phyloP scores from a whole-genome alignment of 306 rosid species.

The Sicyos baderoa region DNA sequence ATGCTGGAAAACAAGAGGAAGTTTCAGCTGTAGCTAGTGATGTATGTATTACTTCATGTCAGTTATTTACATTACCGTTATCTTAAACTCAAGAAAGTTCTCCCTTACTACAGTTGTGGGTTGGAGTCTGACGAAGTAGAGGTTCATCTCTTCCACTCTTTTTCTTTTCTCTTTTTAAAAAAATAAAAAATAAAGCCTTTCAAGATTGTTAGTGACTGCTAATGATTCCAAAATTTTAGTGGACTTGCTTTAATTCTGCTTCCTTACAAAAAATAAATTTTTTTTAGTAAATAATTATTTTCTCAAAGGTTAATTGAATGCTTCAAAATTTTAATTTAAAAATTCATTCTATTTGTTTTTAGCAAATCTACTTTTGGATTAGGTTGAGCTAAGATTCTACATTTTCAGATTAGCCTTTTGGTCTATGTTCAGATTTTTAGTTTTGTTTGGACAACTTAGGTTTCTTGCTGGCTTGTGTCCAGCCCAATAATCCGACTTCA shows the following conservation, averaged over 20 bases:
- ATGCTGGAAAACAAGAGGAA: slow-evolving; percentile 22
- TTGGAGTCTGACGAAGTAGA: background rate
- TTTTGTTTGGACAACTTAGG: background rate
- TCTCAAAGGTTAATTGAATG: background rate
- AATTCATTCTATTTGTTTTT: background rate
- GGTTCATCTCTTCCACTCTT: background rate
- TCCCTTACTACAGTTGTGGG: background rate
- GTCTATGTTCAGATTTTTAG: background rate
- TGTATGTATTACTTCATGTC: slow-evolving; percentile 1
- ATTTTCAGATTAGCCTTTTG: background rate
- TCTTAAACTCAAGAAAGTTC: background rate
- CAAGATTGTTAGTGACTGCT: background rate
- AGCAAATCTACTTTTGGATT: background rate
- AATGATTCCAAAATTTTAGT: background rate
- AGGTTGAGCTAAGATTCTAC: background rate
- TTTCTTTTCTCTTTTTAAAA: background rate
- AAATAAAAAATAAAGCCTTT: background rate
- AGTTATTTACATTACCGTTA: background rate
- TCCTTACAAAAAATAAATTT: background rate
- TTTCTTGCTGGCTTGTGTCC: background rate
- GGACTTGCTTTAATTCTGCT: background rate
- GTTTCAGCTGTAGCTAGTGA: slow-evolving; percentile 18
- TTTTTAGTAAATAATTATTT: background rate
- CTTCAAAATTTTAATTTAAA: background rate
- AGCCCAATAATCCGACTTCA: background rate